Base-by-base conservation (phyloP, 2,329 filamentous ascomycete species). In the Escovopsis weberi region DNA sequence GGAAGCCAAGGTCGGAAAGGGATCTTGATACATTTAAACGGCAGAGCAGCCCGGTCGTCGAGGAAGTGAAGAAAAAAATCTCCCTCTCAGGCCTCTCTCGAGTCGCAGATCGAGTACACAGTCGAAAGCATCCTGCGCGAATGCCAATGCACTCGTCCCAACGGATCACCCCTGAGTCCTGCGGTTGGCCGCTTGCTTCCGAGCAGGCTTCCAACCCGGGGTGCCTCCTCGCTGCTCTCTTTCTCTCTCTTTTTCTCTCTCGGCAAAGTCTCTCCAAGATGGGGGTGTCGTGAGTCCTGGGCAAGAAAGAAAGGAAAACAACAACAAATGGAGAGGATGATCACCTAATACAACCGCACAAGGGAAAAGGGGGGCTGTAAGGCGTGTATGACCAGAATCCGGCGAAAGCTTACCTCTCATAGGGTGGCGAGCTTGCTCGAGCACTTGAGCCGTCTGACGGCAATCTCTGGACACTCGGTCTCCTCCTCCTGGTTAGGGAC, bases 351-450 rank as follows among this genome's bases (percentile, higher is more conserved):
- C 35, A 23, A 37, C 15, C 15, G 18, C 15, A 19, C 11, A 15
- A 37, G 12, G 6, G 35, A 32, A 43, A 44, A 37, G 4, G 23
- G 8, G 28, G 28, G 11, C 28, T 32, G 28, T 3, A 11, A 32
- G 28, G 11, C 12, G 35, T 11, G 6, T 6, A 15, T 19, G 15
- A 33, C 26, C 12, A 12, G 28, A 34, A 11, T 39, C 33, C 19
- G 12, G 19, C 4, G 4, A 39, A 12, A 10, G 48, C 58, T 50
- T 60, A 75, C 71, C 67, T 70, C 44, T 57, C 51, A 46, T 69
- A 66, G 30, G 66, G 63, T 23, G 72, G 71, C 26, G 71, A 74
- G 33, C 62, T 66, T 23, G 57, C 64, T 43, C 66, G 56, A 38
- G 66, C 65, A 23, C 67, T 62, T 40, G 49, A 55, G 32, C 61